Base-by-base conservation (phyloP, 1,284 basidiomycete genomes). In the Ustilago tritici region DNA sequence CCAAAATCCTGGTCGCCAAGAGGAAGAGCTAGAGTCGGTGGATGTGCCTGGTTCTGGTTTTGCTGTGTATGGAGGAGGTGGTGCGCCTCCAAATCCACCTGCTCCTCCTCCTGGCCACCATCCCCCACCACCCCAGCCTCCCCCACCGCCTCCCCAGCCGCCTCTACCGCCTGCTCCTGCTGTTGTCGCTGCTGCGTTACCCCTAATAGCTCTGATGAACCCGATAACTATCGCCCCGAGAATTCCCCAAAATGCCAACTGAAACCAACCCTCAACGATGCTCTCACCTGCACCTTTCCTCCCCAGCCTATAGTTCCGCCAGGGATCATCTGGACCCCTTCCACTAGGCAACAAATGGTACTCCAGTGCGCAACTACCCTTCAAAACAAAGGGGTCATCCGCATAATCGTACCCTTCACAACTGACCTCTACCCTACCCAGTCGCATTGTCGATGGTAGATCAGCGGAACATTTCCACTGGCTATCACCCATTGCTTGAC, bases 341-440 rank as follows among this genome's bases (percentile, higher is more conserved):
- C 58, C 53, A 9, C 50, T 63, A 53, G 78, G 78, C 23, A 82
- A 19, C 11, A 82, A 52, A 2, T 56, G 47, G 52, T 81, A 82
- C 36, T 50, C 59, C 38, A 82, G 49, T 12, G 64, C 70, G 52
- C 81, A 82, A 8, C 72, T 76, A 31, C 64, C 79, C 89, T 94
- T 93, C 65, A 96, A 87, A 14, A 98, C 92, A 83, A 92, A 91
- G 0, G 90, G 89, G 86, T 98, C 95, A 0, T 93, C 92, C 0
- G 94, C 89, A 32, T 89, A 87, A 40, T 89, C 89, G 91, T 92
- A 98, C 11, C 95, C 95, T 88, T 98, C 95, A 81, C 95, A 98
- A 23, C 90, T 91, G 1, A 98, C 92, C 70, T 91, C 89, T 0
- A 96, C 91, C 64, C 90, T 89, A 9, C 95, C 95, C 68, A 98